Evolutionary conservation across 129 eudicot genomes (phyloP), one percentile per base, ranked within the genome.

Genomic region (Chrysanthemum seticuspe): DNA sequence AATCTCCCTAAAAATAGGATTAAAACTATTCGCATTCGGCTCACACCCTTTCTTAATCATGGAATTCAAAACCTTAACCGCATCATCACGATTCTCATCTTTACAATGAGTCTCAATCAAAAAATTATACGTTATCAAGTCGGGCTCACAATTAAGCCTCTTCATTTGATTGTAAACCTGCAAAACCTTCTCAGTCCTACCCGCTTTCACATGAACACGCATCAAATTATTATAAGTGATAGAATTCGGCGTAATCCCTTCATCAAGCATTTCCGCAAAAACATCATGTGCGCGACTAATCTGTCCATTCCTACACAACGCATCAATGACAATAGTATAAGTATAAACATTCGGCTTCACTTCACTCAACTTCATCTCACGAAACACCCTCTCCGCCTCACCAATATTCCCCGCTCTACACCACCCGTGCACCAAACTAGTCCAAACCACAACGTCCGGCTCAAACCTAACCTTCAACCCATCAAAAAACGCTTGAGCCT

Each of bases 161-260:
- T 81, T 87, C 99, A 94, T 90, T 68, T 94, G 96, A 71, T 90
- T 90, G 64, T 90, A 88, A 47, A 90, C 97, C 63, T 88, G 94
- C 80, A 90, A 69, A 7, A 94, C 97, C 77, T 88, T 90, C 55
- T 86, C 97, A 0, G 93, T 94, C 65, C 89, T 74, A 25, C 96
- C 94, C 0, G 96, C 87, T 70, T 88, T 94, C 1, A 88, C 99
- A 69, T 94, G 91, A 59, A 86, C 94, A 59, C 96, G 76, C 91
- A 90, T 94, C 58, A 94, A 47, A 70, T 90, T 94, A 25, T 94
- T 94, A 14, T 86, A 94, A 15, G 97, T 90, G 31, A 83, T 68
- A 0, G 88, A 81, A 80, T 94, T 94, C 0, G 99, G 99, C 58
- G 72, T 47, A 74, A 87, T 80, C 7, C 88, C 93, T 62, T 62